These are phyloP conservation scores for Pichia californica DNA, from an alignment of 805 yeast species.

Conservation along the genomic window DNA sequence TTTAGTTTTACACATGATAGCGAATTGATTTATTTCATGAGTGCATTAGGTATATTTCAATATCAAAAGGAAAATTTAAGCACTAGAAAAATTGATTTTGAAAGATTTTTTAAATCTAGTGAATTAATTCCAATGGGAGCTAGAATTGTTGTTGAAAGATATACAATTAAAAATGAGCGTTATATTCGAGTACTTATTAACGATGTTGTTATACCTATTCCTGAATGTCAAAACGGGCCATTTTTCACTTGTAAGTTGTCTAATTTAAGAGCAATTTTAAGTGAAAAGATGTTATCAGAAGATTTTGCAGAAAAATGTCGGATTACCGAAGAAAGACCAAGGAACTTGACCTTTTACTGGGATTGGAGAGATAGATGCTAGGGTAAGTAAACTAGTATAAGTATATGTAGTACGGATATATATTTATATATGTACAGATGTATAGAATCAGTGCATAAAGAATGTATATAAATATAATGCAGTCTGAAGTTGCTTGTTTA, in stretches of 20 bases:
- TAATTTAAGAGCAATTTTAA: background rate
- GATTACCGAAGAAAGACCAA: conserved; percentile 14
- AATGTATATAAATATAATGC: too few relatives aligned
- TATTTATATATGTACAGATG: background rate
- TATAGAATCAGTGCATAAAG: too few relatives aligned
- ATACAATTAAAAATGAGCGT: conserved; percentile 17
- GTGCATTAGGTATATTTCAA: conserved; percentile 52
- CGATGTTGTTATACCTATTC: conserved; percentile 49
- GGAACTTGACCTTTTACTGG: conserved; percentile 23
- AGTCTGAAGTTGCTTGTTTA: too few relatives aligned
- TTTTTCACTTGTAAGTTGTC: conserved; percentile 42
- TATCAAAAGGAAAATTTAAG: conserved; percentile 34
- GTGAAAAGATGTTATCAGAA: conserved; percentile 12
- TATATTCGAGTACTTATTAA: conserved; percentile 44
- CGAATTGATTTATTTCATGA: conserved; percentile 51
- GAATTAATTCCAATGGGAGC: conserved; percentile 57
- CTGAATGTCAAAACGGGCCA: conserved; percentile 43
- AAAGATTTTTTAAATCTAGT: conserved; percentile 35
- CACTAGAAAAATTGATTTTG: conserved; percentile 36
- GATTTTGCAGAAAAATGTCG: conserved; percentile 31
- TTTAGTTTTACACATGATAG: conserved; percentile 61
- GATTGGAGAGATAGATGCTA: conserved; percentile 17
- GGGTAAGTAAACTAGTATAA: too few relatives aligned
- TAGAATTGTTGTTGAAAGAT: conserved; percentile 43
- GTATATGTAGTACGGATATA: background rate